Conservation (phyloP, 495 filamentous ascomycete species). For the Corynascus novoguineensis region DNA sequence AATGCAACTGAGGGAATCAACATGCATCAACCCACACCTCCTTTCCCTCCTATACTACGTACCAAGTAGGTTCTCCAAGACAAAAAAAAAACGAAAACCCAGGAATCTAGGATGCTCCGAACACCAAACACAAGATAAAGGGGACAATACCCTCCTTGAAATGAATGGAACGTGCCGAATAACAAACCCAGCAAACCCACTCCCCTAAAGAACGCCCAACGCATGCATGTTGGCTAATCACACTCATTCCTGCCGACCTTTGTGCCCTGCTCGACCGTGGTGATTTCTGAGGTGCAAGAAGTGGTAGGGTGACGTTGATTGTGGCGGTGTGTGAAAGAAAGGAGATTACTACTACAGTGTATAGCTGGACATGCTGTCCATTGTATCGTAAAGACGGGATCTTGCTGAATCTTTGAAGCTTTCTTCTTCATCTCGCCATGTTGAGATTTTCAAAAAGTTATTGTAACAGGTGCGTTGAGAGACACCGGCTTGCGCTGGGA, state of each 20-base stretch:
- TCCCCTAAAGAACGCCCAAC: constrained; percentile 1
- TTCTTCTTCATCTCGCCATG: neutral
- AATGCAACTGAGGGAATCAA: neutral
- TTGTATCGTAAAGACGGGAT: neutral
- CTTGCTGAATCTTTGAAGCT: neutral
- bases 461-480: neutral
- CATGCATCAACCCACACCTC: neutral
- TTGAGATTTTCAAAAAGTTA: neutral
- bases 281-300: neutral
- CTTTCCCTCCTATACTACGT: neutral
- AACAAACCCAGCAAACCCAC: neutral
- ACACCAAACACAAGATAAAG: no score
- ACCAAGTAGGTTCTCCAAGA: neutral
- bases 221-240: constrained; percentile 2
- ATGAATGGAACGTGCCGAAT: neutral
- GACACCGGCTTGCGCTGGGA: neutral
- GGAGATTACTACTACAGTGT: constrained; percentile 1
- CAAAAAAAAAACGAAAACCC: neutral
- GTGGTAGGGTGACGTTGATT: neutral
- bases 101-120: neutral
- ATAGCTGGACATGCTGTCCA: neutral
- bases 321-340: no score
- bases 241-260: no score
- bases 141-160: neutral
- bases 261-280: neutral